Base-by-base conservation (phyloP, 202 grass and related monocot genomes). In the Elaeis oleifera region DNA sequence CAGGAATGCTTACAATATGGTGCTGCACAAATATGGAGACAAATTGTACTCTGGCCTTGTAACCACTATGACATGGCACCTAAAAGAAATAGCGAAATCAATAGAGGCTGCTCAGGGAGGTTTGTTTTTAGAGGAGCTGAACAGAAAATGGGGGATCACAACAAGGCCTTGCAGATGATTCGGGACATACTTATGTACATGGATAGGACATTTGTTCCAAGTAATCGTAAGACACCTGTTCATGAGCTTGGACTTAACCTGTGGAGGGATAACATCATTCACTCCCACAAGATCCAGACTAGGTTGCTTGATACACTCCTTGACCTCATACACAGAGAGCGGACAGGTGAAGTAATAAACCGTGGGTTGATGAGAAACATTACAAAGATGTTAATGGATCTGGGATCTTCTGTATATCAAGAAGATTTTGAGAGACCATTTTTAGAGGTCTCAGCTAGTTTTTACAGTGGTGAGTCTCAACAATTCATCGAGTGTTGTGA, bases 111-210 rank as follows among this genome's bases (percentile, higher is more conserved):
- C 82, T 57, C 86, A 85, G 70, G 82, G 86, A 60, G 76, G 67
- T 64, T 76, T 85, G 9, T 85, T 85, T 75, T 56, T 85, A 52
- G 81, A 85, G 64, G 86, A 85, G 67, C 59, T 90, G 20, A 74
- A 85, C 53, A 74, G 78, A 58, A 90, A 85, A 71, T 90, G 86
- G 86, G 69, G 49, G 86, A 90, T 16, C 81, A 90, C 57, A 90
- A 78, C 58, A 90, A 90, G 60, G 79, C 86, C 54, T 71, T 90
- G 82, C 70, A 76, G 62, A 90, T 90, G 86, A 90, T 90, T 71
- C 80, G 86, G 51, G 79, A 90, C 21, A 76, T 90, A 63, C 64
- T 90, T 22, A 90, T 90, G 86, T 85, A 90, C 56, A 90, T 90
- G 86, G 86, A 90, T 71, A 84, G 86, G 56, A 76, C 71, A 22